Evolutionary conservation across 108 stramenopile species (phyloP).

Genomic region (Mayamaea pseudoterrestris): DNA sequence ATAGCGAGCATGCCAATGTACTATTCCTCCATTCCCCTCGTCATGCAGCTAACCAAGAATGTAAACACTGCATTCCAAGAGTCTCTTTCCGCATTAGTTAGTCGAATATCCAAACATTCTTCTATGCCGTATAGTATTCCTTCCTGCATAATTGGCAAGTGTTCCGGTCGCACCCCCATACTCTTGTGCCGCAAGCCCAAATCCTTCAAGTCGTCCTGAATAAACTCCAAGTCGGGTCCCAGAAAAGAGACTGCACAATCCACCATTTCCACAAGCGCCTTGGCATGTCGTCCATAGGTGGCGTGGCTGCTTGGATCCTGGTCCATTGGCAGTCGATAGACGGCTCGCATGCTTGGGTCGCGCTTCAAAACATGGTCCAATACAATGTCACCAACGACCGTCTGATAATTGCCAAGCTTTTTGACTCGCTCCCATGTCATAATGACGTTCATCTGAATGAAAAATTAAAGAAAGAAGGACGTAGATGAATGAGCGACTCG

Average conservation of each 20-base stretch:
- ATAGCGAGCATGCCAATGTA: too few relatives aligned
- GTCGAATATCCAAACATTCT: constrained; percentile 13
- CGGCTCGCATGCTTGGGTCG: not conserved
- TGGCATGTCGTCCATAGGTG: not conserved
- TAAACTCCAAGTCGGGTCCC: constrained; percentile 25
- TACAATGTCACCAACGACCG: not conserved
- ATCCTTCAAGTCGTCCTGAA: constrained; percentile 16
- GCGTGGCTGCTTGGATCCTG: not conserved
- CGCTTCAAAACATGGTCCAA: not conserved
- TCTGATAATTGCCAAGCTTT: not conserved
- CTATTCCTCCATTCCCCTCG: too few relatives aligned
- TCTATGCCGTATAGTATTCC: constrained; percentile 22
- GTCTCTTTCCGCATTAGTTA: too few relatives aligned
- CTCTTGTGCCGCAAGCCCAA: constrained; percentile 14
- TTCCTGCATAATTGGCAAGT: constrained; percentile 15
- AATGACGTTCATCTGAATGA: not conserved
- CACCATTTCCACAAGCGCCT: constrained; percentile 6
- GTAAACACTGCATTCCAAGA: too few relatives aligned
- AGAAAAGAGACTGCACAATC: constrained; percentile 23
- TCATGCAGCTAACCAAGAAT: too few relatives aligned
- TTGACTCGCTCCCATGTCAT: constrained; percentile 1
- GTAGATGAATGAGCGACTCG: not conserved
- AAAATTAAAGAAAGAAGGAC: not conserved
- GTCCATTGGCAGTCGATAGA: not conserved
- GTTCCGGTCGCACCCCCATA: constrained; percentile 20